Base-by-base conservation (phyloP, 257 asterid genomes). In the Nicotiana undulata region DNA sequence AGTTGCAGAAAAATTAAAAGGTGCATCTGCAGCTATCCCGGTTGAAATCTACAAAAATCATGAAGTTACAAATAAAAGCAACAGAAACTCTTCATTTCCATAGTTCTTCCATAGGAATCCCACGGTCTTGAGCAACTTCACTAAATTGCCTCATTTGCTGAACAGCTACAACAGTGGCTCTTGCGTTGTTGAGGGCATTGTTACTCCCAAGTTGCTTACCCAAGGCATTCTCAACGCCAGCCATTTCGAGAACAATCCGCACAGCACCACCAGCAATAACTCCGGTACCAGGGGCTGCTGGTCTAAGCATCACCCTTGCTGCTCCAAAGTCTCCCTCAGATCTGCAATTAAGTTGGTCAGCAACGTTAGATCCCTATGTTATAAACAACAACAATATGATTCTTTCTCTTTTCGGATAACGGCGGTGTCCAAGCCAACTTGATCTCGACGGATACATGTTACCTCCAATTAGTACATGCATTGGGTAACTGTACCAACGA, bases 251-350 rank as follows among this genome's bases (percentile, higher is more conserved):
- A 74, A 93, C 97, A 22, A 93, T 91, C 81, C 98, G 86, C n/a
- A 95, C 98, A 1, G 98, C 89, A 28, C 99, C 99, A 37, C 99
- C 99, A 6, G 99, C 99, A 72, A 95, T 93, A 31, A 95, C 99
- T 37, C 99, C 99, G 1, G 97, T 95, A 78, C 99, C 99, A 0
- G 99, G 98, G 0, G 97, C 88, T 52, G 98, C 99, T 0, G 98
- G 99, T 61, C 99, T 87, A 15, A 95, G 97, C 99, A 95, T 95
- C 85, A 95, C 99, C 84, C 51, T 92, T 17, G 99, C 99, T 10
- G 98, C 99, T 31, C 99, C 99, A 75, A 91, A 95, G 79, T 89
- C 89, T 64, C 94, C 97, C 34, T 92, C 97, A 0, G 90, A 79
- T 86, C 97, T 94, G 92, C 81, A 83, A 79, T 44, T 15, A 8